These are phyloP conservation scores for peach (Prunus persica) DNA, from an alignment of 306 rosid species.

Conservation along the genomic window DNA sequence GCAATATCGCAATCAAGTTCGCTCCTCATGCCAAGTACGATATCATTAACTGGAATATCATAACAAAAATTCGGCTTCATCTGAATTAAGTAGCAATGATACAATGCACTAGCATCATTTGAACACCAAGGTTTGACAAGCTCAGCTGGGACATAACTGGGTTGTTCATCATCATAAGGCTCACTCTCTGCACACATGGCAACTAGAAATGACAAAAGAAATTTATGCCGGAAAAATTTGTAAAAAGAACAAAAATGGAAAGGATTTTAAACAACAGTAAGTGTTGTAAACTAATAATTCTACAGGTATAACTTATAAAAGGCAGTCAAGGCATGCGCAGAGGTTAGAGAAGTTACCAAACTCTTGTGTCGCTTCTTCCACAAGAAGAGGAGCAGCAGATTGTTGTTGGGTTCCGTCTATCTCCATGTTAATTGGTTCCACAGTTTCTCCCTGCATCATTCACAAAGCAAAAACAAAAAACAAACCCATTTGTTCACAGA, in stretches of 20 bases:
- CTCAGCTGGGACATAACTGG: slow-evolving; percentile 57
- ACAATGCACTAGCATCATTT: slow-evolving; percentile 21
- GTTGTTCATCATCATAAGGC: slow-evolving; percentile 55
- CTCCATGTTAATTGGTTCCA: background rate
- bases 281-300: no score
- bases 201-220: background rate
- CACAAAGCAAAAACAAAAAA: background rate
- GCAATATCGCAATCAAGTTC: slow-evolving; percentile 55
- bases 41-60: slow-evolving; percentile 43
- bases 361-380: slow-evolving; percentile 48
- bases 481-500: background rate
- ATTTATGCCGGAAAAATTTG: slow-evolving; percentile 1
- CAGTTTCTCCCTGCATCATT: background rate
- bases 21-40: slow-evolving; percentile 48
- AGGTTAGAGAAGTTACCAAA: slow-evolving; percentile 39
- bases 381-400: background rate
- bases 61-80: slow-evolving; percentile 42
- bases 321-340: slow-evolving; percentile 3
- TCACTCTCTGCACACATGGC: slow-evolving; percentile 38
- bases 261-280: background rate
- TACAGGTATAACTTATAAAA: background rate
- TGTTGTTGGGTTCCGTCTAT: background rate
- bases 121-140: slow-evolving; percentile 32
- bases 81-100: slow-evolving; percentile 67
- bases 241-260: background rate